phyloP scores from a whole-genome alignment of 768 basidiomycete species.

The Mycena olivaceomarginata region DNA sequence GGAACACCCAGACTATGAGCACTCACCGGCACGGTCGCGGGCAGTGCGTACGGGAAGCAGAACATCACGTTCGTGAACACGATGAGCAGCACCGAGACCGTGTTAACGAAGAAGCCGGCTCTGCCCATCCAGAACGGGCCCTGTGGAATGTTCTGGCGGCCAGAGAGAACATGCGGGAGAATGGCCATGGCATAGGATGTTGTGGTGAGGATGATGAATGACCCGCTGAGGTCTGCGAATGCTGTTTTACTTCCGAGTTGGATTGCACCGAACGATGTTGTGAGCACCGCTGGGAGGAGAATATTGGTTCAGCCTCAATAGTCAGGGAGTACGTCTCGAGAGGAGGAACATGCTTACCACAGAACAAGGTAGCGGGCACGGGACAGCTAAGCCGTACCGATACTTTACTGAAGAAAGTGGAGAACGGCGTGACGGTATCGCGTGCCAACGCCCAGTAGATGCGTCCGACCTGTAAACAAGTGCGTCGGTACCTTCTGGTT shows the following conservation, averaged over 20 bases:
- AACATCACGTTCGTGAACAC: too few species aligned
- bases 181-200: constrained; percentile 44
- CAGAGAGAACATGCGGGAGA: constrained; percentile 40
- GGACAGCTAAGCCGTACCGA: constrained; percentile 40
- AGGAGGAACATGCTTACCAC: constrained; percentile 26
- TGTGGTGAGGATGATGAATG: constrained; percentile 42
- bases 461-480: constrained; percentile 33
- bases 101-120: too few species aligned
- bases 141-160: constrained; percentile 37
- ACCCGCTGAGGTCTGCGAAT: constrained; percentile 41
- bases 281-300: constrained; percentile 20
- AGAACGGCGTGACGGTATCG: constrained; percentile 43
- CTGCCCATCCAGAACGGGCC: background rate
- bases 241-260: constrained; percentile 43
- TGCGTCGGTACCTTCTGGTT: background rate
- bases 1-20: background rate
- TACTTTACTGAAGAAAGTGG: constrained; percentile 35
- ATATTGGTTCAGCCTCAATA: background rate
- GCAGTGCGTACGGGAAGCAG: too few species aligned
- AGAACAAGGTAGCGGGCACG: background rate
- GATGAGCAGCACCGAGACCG: too few species aligned
- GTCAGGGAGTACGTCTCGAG: background rate
- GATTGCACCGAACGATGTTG: constrained; percentile 11
- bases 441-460: background rate
- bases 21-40: constrained; percentile 12